Evolutionary conservation across 768 basidiomycete genomes (phyloP), one percentile per base, ranked within the genome.

Genomic region (Daedalea quercina): DNA sequence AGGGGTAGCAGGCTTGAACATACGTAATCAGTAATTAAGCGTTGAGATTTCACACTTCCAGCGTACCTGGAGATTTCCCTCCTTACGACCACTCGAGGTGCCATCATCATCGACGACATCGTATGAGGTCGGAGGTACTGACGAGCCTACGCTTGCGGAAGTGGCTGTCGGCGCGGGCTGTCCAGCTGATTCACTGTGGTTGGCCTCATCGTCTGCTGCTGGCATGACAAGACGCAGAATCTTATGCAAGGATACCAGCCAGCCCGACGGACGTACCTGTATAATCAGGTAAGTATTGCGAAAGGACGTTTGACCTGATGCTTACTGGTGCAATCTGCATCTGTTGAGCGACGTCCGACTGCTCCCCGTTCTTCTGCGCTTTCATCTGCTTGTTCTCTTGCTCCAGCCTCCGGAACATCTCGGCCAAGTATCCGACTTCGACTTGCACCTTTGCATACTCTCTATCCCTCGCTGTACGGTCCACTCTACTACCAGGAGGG

Each of bases 401-500:
- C 26, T 45, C 22, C 43, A 52, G 13, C 12, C 23, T 6, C 17
- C 42, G 7, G 15, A 52, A 22, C 3, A 52, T 31, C 26, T 45
- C 51, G 2, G 51, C 51, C 15, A 52, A 31, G 12, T 22, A 26
- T 9, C 42, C 44, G 15, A 52, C 42, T 31, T 52, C 51, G 25
- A 25, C 33, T 12, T 22, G 13, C 26, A 31, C 24, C n/a, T 35
- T 45, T 6, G 22, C 17, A 8, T 42, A 34, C 11, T 50, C 40
- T 34, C 37, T 40, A 6, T 15, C 37, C 15, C 37, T 3, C 15
- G 19, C 37, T 3, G 37, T 6, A 6, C 37, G 37, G 6, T 40
- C 37, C 19, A 24, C n/a, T 20, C 34, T 35, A 20, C n/a, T n/a
- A 13, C n/a, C 28, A 3, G 25, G 15, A 4, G 4, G 19, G 20